These are phyloP conservation scores for Coemansia sp. DNA, from an alignment of 192 early-diverging fungal genomes.

Conservation along the genomic window DNA sequence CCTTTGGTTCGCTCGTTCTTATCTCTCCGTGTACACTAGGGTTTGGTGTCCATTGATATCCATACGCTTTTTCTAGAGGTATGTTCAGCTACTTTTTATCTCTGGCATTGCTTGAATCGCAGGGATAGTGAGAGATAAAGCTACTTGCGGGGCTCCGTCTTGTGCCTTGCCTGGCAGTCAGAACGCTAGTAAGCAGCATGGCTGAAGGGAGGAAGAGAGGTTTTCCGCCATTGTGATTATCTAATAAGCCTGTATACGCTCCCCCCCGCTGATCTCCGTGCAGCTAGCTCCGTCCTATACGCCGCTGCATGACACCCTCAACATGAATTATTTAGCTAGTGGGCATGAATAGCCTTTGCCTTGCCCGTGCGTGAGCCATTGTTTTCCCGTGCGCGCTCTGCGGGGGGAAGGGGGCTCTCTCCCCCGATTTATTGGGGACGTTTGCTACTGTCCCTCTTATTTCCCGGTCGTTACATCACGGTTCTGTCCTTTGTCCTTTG, in stretches of 20 bases:
- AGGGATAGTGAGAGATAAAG: background rate
- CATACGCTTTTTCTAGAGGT: background rate
- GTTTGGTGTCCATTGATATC: background rate
- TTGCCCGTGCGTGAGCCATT: background rate
- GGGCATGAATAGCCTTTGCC: background rate
- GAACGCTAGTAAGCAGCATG: background rate
- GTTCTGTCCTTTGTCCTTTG: background rate
- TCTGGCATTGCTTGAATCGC: background rate
- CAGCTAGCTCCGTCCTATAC: slow-evolving; percentile 1
- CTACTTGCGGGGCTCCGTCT: background rate
- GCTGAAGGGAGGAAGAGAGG: background rate
- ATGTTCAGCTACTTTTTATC: background rate
- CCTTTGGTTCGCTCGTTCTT: slow-evolving; percentile 3
- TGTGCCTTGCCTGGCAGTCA: background rate
- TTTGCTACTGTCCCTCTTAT: background rate
- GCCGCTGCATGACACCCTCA: background rate
- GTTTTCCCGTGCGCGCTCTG: background rate
- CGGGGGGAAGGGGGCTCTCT: background rate
- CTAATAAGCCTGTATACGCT: background rate
- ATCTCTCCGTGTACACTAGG: background rate
- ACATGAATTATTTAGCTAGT: background rate
- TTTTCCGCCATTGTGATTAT: slow-evolving; percentile 2
- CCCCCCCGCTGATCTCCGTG: slow-evolving; percentile 1
- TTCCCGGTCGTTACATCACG: background rate
- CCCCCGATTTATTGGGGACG: slow-evolving; percentile 4